Percentiles rank a stretch among this genome's conserved stretches.
Evolutionary conservation across 2,329 filamentous ascomycete genomes (phyloP).

Genomic region (Aspergillus clavatus): DNA sequence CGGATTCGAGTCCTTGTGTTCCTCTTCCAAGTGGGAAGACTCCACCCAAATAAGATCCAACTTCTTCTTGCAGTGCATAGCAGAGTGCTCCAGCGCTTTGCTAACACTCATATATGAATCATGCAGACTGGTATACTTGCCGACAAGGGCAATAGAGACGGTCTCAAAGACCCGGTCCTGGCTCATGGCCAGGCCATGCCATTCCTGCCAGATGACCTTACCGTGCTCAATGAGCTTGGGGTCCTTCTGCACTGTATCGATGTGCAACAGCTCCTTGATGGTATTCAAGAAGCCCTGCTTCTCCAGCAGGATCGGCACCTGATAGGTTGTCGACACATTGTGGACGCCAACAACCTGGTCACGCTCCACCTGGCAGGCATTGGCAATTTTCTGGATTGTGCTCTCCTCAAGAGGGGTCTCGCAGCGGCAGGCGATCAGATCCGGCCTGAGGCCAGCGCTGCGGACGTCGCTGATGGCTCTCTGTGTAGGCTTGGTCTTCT

Average conservation of each 20-base stretch:
- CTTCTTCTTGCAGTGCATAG: slow-evolving; percentile 78
- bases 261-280: slow-evolving; percentile 61
- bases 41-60: slow-evolving; percentile 82
- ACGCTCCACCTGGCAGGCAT: slow-evolving; percentile 78
- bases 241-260: slow-evolving; percentile 55
- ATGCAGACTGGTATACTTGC: slow-evolving; percentile 81
- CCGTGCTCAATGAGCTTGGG: slow-evolving; percentile 59
- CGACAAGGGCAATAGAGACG: slow-evolving; percentile 80
- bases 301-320: slow-evolving; percentile 87
- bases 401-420: slow-evolving; percentile 66
- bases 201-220: slow-evolving; percentile 67
- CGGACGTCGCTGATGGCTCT: slow-evolving; percentile 79
- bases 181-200: slow-evolving; percentile 66
- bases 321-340: slow-evolving; percentile 86
- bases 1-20: slow-evolving; percentile 57
- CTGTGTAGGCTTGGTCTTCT: slow-evolving; percentile 98
- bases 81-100: slow-evolving; percentile 85
- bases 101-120: slow-evolving; percentile 81
- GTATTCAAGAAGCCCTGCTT: slow-evolving; percentile 69
- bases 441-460: slow-evolving; percentile 69
- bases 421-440: slow-evolving; percentile 90
- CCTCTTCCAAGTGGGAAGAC: slow-evolving; percentile 72
- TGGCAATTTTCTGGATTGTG: slow-evolving; percentile 82
- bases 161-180: slow-evolving; percentile 63
- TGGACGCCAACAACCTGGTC: slow-evolving; percentile 83